Conservation (phyloP, 768 basidiomycete species). For the Polyporus arcularius region DNA sequence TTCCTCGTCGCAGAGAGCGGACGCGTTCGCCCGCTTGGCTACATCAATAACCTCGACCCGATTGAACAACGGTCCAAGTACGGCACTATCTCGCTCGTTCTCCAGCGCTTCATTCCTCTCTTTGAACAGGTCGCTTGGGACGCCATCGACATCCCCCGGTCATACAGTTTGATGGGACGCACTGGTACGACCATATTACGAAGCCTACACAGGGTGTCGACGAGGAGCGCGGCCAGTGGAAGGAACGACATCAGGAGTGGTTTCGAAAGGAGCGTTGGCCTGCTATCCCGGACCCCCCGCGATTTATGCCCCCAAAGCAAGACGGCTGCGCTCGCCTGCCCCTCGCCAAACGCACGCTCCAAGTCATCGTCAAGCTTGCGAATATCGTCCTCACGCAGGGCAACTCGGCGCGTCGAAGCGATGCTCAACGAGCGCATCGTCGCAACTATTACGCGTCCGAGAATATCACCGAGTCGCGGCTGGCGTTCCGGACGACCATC, state of each 20-base stretch:
- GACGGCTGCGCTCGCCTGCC: not conserved
- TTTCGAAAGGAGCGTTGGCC: constrained; percentile 2
- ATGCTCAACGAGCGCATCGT: constrained; percentile 19
- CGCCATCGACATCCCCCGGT: constrained; percentile 1
- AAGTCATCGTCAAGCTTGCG: constrained; percentile 44
- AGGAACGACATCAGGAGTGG: not conserved
- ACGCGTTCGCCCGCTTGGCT: constrained; percentile 17
- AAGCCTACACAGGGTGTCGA: not conserved
- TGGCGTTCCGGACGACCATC: constrained; percentile 36
- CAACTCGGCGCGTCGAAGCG: constrained; percentile 36
- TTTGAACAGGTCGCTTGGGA: constrained; percentile 29
- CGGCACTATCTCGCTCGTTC: constrained; percentile 19
- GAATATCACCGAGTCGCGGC: constrained; percentile 34
- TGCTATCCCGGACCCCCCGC: constrained; percentile 18
- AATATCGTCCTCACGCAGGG: constrained; percentile 35
- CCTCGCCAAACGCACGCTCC: constrained; percentile 18
- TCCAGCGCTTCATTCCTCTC: constrained; percentile 27
- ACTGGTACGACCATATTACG: constrained; percentile 10
- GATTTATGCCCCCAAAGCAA: constrained; percentile 1
- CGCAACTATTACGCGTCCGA: constrained; percentile 31
- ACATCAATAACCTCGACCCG: constrained; percentile 36
- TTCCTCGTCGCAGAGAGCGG: constrained; percentile 27
- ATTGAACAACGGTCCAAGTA: constrained; percentile 16
- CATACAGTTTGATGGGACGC: not conserved
- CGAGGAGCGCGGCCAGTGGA: not conserved